Conservation (phyloP, 805 yeast genomes). For the Hanseniaspora hatyaiensis region DNA sequence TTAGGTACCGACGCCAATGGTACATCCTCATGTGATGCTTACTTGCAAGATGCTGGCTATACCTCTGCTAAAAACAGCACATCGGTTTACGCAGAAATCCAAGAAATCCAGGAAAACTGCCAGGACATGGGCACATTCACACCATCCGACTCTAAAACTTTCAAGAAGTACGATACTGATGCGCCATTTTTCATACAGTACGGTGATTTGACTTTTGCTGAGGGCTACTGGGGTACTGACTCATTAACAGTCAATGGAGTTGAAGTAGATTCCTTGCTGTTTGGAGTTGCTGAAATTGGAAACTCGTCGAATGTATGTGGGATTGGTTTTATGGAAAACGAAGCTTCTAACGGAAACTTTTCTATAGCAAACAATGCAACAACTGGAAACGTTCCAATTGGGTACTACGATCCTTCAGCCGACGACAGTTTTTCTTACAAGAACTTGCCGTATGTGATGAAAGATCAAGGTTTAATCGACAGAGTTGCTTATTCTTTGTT, state of each 20-base stretch:
- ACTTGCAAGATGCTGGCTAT: neutral
- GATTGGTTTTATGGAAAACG: constrained; percentile 48
- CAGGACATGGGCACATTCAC: constrained; percentile 23
- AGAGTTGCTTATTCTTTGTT: constrained; percentile 52
- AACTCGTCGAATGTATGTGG: constrained; percentile 53
- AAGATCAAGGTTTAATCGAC: constrained; percentile 43
- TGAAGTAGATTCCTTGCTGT: constrained; percentile 37
- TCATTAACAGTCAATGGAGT: constrained; percentile 37
- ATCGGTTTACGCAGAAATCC: neutral
- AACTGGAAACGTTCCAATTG: neutral
- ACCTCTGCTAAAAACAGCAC: neutral
- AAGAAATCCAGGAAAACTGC: constrained; percentile 18
- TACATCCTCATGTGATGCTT: neutral
- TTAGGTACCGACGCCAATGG: constrained; percentile 20
- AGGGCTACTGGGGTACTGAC: constrained; percentile 49
- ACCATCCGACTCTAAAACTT: constrained; percentile 21
- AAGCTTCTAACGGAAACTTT: constrained; percentile 25
- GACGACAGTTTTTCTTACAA: constrained; percentile 33
- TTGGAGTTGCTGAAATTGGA: constrained; percentile 51
- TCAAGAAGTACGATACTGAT: constrained; percentile 15
- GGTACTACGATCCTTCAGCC: neutral
- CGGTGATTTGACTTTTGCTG: constrained; percentile 35
- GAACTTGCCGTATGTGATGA: constrained; percentile 56
- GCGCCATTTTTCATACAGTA: constrained; percentile 31
- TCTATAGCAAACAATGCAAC: neutral